Evolutionary conservation across 768 basidiomycete genomes (phyloP).

Genomic region (Gyrodon lividus): DNA sequence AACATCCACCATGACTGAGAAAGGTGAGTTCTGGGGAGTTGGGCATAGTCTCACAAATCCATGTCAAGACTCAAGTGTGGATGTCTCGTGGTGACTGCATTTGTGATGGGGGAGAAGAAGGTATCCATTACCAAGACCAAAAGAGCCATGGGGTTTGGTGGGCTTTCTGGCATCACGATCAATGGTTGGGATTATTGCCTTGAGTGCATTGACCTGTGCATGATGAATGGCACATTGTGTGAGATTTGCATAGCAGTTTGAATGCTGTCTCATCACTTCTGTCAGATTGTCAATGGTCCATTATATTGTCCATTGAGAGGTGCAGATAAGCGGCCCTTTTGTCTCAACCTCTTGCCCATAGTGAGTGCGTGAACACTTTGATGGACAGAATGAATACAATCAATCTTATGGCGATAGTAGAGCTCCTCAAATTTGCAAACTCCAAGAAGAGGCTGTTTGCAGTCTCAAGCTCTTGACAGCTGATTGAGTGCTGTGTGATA

Average conservation of each 20-base stretch:
- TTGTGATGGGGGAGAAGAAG: constrained; percentile 2
- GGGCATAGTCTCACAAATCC: not conserved
- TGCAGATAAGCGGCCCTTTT: constrained; percentile 17
- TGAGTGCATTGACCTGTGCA: constrained; percentile 16
- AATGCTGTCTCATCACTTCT: not conserved
- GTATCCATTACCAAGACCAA: not conserved
- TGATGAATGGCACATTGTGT: constrained; percentile 15
- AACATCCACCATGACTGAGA: not conserved
- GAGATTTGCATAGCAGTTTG: constrained; percentile 16
- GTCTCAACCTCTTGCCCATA: constrained; percentile 13
- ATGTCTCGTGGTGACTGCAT: not conserved
- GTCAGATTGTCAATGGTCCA: constrained; percentile 18
- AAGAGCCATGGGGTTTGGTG: too few species aligned
- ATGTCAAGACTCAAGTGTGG: not conserved
- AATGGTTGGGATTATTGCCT: constrained; percentile 15
- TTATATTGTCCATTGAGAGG: constrained; percentile 29
- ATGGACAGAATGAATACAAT: too few species aligned
- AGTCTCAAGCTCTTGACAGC: too few species aligned
- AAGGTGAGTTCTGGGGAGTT: not conserved
- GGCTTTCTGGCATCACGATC: not conserved
- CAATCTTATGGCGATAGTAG: too few species aligned
- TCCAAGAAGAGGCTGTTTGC: too few species aligned
- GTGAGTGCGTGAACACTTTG: constrained; percentile 18
- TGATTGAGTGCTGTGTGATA: too few species aligned
- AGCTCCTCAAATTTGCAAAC: too few species aligned